Conservation (phyloP, 495 filamentous ascomycete species). For the Penicillium longicatenatum region DNA sequence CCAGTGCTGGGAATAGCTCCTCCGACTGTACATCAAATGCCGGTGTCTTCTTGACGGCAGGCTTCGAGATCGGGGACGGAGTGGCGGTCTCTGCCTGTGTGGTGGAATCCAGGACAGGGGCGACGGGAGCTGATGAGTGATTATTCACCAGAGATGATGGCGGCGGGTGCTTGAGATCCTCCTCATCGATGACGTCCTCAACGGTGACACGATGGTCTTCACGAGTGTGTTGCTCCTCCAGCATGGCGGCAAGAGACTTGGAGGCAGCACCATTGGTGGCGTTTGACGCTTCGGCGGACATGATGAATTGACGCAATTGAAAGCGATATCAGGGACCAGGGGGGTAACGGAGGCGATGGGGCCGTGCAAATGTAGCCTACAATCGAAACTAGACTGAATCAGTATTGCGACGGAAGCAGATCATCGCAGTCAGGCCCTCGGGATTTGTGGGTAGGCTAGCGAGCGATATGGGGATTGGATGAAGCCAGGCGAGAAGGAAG, state of each 20-base stretch:
- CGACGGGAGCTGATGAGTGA: conserved; percentile 25
- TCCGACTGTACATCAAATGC: conserved; percentile 79
- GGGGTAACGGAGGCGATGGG: conserved; percentile 6
- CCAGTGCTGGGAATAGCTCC: conserved; percentile 88
- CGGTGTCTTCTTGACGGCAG: conserved; percentile 47
- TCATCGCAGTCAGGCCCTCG: neutral
- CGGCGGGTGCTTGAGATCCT: conserved; percentile 64
- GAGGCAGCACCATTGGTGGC: conserved; percentile 40
- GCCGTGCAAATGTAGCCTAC: conserved; percentile 19
- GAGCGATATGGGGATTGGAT: neutral
- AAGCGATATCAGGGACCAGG: conserved; percentile 5
- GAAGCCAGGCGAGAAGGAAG: neutral
- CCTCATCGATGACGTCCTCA: conserved; percentile 80
- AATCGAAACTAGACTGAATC: conserved; percentile 20
- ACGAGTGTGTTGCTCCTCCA: conserved; percentile 71
- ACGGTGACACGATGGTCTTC: conserved; percentile 69
- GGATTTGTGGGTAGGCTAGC: neutral
- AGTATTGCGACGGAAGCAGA: conserved; percentile 18
- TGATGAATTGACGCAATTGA: conserved; percentile 28
- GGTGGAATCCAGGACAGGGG: conserved; percentile 19
- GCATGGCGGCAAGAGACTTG: conserved; percentile 66
- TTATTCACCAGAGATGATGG: conserved; percentile 47
- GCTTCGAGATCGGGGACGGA: conserved; percentile 32
- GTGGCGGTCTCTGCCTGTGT: conserved; percentile 22
- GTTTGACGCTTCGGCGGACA: conserved; percentile 49